phyloP scores from a whole-genome alignment of 805 yeast species.

The Brettanomyces bruxellensis region DNA sequence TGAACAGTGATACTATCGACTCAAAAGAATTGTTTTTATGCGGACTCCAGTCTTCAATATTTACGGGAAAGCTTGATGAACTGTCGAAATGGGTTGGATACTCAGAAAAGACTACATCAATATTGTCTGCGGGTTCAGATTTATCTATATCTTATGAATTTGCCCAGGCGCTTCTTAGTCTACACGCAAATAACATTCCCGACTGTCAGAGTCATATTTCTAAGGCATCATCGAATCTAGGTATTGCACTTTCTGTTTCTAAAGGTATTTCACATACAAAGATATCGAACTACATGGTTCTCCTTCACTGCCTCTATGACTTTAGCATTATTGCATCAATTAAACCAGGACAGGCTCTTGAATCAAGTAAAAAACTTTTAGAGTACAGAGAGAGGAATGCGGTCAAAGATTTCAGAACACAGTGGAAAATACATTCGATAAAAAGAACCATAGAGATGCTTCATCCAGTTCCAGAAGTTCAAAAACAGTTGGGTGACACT shows the following conservation, averaged over 20 bases:
- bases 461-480: conserved; percentile 16
- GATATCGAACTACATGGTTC: conserved; percentile 36
- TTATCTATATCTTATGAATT: conserved; percentile 50
- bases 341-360: conserved; percentile 8
- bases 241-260: conserved; percentile 44
- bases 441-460: conserved; percentile 29
- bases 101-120: conserved; percentile 30
- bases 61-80: conserved; percentile 44
- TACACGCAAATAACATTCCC: conserved; percentile 25
- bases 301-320: conserved; percentile 56
- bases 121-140: conserved; percentile 39
- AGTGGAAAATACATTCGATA: conserved; percentile 37
- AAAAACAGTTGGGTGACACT: conserved; percentile 34
- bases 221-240: conserved; percentile 49
- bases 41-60: conserved; percentile 70
- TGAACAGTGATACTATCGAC: conserved; percentile 16
- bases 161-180: conserved; percentile 51
- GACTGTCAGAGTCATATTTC: conserved; percentile 34
- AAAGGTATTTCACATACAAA: conserved; percentile 43
- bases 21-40: conserved; percentile 53
- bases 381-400: conserved; percentile 17
- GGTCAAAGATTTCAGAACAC: conserved; percentile 31
- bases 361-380: conserved; percentile 9
- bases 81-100: conserved; percentile 51
- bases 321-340: conserved; percentile 30